phyloP scores from a whole-genome alignment of 164 flowering plant genomes.

The Chimonanthus praecox region DNA sequence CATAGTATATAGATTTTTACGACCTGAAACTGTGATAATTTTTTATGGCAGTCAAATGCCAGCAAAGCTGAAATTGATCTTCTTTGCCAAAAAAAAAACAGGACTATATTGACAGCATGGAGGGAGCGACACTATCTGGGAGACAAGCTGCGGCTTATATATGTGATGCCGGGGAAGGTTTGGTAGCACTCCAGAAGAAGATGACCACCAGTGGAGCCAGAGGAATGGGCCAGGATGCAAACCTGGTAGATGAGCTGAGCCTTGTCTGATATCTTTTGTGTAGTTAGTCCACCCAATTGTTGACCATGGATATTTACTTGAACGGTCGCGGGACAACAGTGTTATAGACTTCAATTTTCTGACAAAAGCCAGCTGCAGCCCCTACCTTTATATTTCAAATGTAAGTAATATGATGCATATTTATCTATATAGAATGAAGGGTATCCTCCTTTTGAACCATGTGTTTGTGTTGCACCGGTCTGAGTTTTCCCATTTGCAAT shows the following conservation, averaged over 20 bases:
- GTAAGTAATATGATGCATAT: not conserved
- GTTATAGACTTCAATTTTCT: not conserved
- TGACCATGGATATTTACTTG: not conserved
- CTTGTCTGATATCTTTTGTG: slow-evolving; percentile 30
- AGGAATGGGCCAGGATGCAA: slow-evolving; percentile 17
- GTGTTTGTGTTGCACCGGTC: not conserved
- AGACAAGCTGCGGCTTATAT: slow-evolving; percentile 91
- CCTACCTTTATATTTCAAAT: not conserved
- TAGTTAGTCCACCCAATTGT: not conserved
- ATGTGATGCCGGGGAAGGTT: slow-evolving; percentile 74
- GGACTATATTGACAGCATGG: slow-evolving; percentile 99
- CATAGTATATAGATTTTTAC: not conserved
- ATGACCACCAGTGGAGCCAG: slow-evolving; percentile 29
- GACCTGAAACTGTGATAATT: not conserved
- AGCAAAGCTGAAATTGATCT: no score
- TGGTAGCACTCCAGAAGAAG: slow-evolving; percentile 44
- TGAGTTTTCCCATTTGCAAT: no score
- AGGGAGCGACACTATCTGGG: slow-evolving; percentile 93
- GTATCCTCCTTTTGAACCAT: not conserved
- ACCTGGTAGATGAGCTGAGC: slow-evolving; percentile 46
- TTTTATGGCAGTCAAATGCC: no score
- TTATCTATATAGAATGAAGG: not conserved
- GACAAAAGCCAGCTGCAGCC: not conserved
- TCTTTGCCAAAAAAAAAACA: slow-evolving; percentile 15
- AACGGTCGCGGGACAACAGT: not conserved